Evolutionary conservation across 768 basidiomycete species (phyloP), one percentile per base, ranked within the genome.

Genomic region (Trametes maxima): DNA sequence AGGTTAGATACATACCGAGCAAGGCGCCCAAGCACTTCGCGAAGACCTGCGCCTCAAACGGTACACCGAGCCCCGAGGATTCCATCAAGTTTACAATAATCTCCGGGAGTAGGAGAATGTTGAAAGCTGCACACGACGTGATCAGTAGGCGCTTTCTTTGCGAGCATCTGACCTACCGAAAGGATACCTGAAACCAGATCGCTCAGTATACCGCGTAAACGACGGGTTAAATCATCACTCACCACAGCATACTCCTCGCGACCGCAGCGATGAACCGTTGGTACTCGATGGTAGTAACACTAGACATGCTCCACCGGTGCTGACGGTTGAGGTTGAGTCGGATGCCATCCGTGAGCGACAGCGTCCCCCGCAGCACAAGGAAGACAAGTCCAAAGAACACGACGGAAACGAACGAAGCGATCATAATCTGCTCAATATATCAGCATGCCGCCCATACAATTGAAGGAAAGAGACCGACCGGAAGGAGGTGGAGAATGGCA

Each of bases 211-310:
- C 12, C 28, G 10, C 36, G 21, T 3, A 13, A 28, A 3, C 16
- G n/a, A 19, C 16, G n/a, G 3, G 12, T 10, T 37, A 5, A 24
- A 39, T 19, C 5, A 67, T 36, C 33, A 71, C 82, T 57, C 65
- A 90, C 90, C 87, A 91, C 46, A 90, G 75, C 86, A 90, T 87
- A 58, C 82, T 85, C 61, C 81, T 77, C 25, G 86, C 81, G 54
- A 92, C 79, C n/a, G 80, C 78, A 33, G 77, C 77, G 25, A 90
- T 77, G 68, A 90, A 88, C 24, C 76, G 79, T 59, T 83, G 80
- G 67, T 90, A 89, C 56, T 82, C 80, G 52, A 80, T 78, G 22
- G 68, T 71, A 24, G 60, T 62, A 40, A 58, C 59, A 36, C 66
- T 68, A 1, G 40, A 59, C 50, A 50, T 49, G 40, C 51, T 57